Evolutionary conservation across 208 protist genomes (phyloP).

Genomic region (Crithidia acanthocephali): DNA sequence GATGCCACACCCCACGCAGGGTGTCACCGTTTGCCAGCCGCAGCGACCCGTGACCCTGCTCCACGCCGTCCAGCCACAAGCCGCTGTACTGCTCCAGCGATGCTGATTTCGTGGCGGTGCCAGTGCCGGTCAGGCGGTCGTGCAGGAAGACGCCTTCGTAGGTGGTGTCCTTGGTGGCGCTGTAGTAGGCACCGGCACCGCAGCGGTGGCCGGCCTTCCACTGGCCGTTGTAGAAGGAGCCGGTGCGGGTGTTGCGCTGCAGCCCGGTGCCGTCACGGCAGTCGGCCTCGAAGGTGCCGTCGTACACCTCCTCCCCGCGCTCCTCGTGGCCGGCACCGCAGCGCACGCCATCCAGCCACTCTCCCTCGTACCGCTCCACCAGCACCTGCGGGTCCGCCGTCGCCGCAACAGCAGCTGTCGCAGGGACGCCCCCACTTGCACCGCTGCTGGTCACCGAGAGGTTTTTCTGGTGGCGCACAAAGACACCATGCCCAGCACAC

Average conservation of each 20-base stretch:
- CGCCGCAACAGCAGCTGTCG: background rate
- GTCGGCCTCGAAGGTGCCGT: constrained; percentile 65
- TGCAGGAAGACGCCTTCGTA: constrained; percentile 84
- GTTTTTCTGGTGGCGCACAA: constrained; percentile 1
- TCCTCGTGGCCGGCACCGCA: constrained; percentile 74
- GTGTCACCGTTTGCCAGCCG: constrained; percentile 80
- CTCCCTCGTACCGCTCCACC: constrained; percentile 69
- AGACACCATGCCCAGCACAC: constrained; percentile 66
- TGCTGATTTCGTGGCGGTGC: constrained; percentile 30
- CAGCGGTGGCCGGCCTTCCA: constrained; percentile 74
- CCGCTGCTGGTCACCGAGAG: background rate
- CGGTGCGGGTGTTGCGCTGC: constrained; percentile 51
- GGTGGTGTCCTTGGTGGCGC: constrained; percentile 50
- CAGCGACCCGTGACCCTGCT: constrained; percentile 82
- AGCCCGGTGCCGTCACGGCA: constrained; percentile 69
- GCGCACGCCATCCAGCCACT: constrained; percentile 66
- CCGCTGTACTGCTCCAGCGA: constrained; percentile 69
- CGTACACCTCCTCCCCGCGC: constrained; percentile 68
- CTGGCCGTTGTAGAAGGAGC: constrained; percentile 77
- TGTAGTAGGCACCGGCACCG: constrained; percentile 66
- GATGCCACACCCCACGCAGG: constrained; percentile 78
- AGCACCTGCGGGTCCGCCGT: constrained; percentile 26
- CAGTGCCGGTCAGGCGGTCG: constrained; percentile 67
- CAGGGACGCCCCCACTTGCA: constrained; percentile 6
- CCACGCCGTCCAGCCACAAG: constrained; percentile 79